These are phyloP conservation scores for Erysimum cheiranthoides DNA, from an alignment of 345 rosid genomes.

Conservation along the genomic window DNA sequence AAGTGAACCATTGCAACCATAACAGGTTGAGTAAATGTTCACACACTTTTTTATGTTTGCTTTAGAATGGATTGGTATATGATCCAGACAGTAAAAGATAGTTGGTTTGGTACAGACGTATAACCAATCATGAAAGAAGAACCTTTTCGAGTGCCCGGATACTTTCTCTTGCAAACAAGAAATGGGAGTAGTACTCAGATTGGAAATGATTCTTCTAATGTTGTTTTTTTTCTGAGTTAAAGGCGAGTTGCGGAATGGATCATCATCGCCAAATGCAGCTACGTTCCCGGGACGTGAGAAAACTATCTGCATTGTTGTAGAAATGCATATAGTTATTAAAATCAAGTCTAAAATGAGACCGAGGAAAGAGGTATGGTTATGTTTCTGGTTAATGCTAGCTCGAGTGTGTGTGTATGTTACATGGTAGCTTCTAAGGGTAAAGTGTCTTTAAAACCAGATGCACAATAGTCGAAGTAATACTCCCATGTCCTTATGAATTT, in stretches of 20 bases:
- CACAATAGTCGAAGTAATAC: conserved; percentile 78
- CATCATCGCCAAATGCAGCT: conserved; percentile 47
- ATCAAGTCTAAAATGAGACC: background rate
- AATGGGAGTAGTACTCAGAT: background rate
- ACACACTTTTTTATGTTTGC: background rate
- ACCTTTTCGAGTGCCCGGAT: too few species aligned
- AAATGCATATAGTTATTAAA: too few species aligned
- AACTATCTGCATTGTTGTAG: too few species aligned
- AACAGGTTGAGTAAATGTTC: background rate
- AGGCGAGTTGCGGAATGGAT: conserved; percentile 51
- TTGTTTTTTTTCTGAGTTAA: too few species aligned
- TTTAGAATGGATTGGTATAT: background rate
- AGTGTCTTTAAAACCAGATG: conserved; percentile 77
- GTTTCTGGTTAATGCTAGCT: background rate
- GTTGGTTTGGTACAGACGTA: background rate
- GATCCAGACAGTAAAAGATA: conserved; percentile 1
- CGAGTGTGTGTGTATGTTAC: conserved; percentile 39
- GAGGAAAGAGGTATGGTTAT: background rate
- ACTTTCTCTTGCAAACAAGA: too few species aligned
- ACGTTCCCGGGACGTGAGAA: conserved; percentile 72
- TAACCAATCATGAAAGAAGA: background rate
- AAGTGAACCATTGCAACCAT: conserved; percentile 2
- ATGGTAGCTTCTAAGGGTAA: conserved; percentile 73
- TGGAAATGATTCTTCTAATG: too few species aligned
- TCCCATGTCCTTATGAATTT: conserved; percentile 85